These are phyloP conservation scores for Termitomyces sp. DNA, from an alignment of 768 basidiomycete species.

Conservation along the genomic window DNA sequence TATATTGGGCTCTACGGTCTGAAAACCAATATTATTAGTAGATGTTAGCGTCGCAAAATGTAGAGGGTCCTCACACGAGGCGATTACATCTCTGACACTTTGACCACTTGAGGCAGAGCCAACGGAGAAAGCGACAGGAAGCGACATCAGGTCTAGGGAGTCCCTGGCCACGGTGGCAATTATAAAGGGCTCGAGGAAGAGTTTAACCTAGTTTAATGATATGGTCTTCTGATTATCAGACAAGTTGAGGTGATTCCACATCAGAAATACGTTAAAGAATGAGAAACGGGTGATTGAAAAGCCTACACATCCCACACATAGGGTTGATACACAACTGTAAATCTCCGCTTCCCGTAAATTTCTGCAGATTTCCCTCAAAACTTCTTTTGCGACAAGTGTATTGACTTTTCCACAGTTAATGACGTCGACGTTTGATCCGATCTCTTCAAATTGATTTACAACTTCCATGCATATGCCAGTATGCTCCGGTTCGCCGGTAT, in stretches of 20 bases:
- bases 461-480: neutral
- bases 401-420: neutral
- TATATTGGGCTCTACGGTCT: slow-evolving; percentile 69
- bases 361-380: neutral
- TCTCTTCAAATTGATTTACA: neutral
- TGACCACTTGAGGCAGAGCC: slow-evolving; percentile 43
- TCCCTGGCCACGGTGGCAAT: neutral
- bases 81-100: slow-evolving; percentile 50
- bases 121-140: slow-evolving; percentile 36
- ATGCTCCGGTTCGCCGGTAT: neutral
- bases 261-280: neutral
- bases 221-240: neutral
- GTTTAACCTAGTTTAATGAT: neutral
- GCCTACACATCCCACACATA: neutral
- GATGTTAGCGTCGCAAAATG: neutral
- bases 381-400: neutral
- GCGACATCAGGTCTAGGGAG: slow-evolving; percentile 29
- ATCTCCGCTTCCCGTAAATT: neutral
- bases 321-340: neutral
- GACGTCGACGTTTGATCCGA: neutral
- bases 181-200: neutral
- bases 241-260: neutral
- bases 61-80: slow-evolving; percentile 42
- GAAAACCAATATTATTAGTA: slow-evolving; percentile 5
- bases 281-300: neutral